Evolutionary conservation across 257 asterid genomes (phyloP).

Genomic region (Anisodus tanguticus): DNA sequence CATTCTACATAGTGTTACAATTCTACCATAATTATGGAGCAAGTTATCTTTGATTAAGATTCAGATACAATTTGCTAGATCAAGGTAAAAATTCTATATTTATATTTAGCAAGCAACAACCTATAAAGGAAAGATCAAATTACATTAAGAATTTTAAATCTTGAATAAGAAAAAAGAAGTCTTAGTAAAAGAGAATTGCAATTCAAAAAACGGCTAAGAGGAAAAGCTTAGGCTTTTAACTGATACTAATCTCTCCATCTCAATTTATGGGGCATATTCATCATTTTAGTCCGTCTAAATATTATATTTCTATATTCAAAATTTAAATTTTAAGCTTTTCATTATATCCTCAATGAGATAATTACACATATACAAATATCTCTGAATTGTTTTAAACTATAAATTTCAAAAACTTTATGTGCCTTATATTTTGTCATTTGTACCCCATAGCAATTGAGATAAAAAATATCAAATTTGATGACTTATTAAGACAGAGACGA

Average conservation of each 20-base stretch:
- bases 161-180: neutral
- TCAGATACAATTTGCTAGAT: neutral
- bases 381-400: no score
- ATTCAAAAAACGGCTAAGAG: neutral
- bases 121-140: neutral
- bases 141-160: neutral
- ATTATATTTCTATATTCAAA: no score
- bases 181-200: neutral
- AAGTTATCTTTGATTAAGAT: neutral
- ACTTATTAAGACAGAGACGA: no score
- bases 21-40: neutral
- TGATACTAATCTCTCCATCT: neutral
- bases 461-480: no score
- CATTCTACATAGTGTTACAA: neutral
- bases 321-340: no score
- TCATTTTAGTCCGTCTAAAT: no score
- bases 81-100: neutral
- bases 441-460: no score
- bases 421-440: no score
- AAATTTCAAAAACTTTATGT: no score
- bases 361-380: no score
- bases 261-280: no score
- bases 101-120: neutral
- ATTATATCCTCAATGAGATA: no score
- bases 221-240: neutral